Percentiles rank a stretch among this genome's conserved stretches.
phyloP scores from a whole-genome alignment of 108 stramenopile species.

The Chaetoceros muelleri region DNA sequence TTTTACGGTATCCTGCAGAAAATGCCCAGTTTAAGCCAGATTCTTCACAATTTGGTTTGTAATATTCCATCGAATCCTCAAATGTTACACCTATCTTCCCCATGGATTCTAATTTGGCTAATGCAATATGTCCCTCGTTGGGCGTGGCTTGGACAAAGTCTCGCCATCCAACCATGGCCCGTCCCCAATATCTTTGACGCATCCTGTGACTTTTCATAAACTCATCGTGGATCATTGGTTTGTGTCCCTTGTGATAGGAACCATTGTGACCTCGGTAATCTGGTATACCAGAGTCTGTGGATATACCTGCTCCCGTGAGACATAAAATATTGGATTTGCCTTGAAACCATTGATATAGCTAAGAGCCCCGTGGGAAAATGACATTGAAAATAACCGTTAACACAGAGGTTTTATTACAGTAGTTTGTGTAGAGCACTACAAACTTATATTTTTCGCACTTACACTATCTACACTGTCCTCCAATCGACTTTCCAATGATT shows the following conservation, averaged over 20 bases:
- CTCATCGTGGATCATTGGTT: constrained; percentile 94
- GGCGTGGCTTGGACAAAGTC: constrained; percentile 66
- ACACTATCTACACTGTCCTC: not conserved
- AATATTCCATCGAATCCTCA: constrained; percentile 30
- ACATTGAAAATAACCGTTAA: too few species aligned
- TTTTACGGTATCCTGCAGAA: constrained; percentile 11
- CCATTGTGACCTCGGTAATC: constrained; percentile 94
- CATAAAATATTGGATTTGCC: constrained; percentile 41
- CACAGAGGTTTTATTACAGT: too few species aligned
- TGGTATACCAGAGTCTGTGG: constrained; percentile 93
- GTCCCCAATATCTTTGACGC: constrained; percentile 93
- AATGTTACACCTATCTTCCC: constrained; percentile 51
- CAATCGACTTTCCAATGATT: not conserved
- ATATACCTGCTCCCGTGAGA: constrained; percentile 92
- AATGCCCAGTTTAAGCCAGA: not conserved
- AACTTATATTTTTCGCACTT: too few species aligned
- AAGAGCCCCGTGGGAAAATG: too few species aligned
- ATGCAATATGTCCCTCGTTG: constrained; percentile 75
- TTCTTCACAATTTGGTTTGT: constrained; percentile 2
- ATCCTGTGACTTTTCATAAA: constrained; percentile 55
- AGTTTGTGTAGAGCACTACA: too few species aligned
- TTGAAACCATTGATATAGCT: constrained; percentile 29
- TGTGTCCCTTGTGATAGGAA: constrained; percentile 90
- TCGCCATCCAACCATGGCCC: constrained; percentile 81
- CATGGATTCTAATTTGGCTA: constrained; percentile 68